phyloP scores from a whole-genome alignment of 495 filamentous ascomycete genomes.

The Articulospora tetracladia region DNA sequence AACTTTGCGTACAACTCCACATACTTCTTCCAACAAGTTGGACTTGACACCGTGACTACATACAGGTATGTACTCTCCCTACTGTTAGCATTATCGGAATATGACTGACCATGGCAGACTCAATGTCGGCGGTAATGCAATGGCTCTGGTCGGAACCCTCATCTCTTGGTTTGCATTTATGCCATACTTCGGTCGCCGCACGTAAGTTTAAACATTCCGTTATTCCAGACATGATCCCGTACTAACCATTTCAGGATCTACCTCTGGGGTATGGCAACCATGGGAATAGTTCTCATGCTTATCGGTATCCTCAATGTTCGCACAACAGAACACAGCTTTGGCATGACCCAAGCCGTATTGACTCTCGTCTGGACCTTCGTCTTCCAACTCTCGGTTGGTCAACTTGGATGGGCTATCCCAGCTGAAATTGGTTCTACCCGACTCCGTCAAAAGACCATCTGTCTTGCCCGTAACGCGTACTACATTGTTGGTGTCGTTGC shows the following conservation, averaged over 20 bases:
- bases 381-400: slow-evolving; percentile 51
- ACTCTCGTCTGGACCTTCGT: slow-evolving; percentile 39
- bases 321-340: slow-evolving; percentile 11
- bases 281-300: slow-evolving; percentile 36
- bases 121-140: slow-evolving; percentile 13
- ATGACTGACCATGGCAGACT: slow-evolving; percentile 56
- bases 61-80: slow-evolving; percentile 39
- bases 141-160: slow-evolving; percentile 39
- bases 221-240: too few species aligned
- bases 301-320: slow-evolving; percentile 29
- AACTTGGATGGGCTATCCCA: slow-evolving; percentile 41
- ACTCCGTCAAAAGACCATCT: slow-evolving; percentile 11
- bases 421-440: slow-evolving; percentile 11
- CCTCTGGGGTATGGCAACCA: slow-evolving; percentile 34
- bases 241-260: too few species aligned
- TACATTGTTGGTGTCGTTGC: slow-evolving; percentile 54
- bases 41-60: slow-evolving; percentile 38
- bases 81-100: slow-evolving; percentile 22
- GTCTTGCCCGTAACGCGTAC: slow-evolving; percentile 42
- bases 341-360: slow-evolving; percentile 12
- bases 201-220: too few species aligned
- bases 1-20: slow-evolving; percentile 65
- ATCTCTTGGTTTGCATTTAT: slow-evolving; percentile 47
- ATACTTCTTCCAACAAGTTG: slow-evolving; percentile 66
- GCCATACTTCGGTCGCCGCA: slow-evolving; percentile 42